These are phyloP conservation scores for Penstemon davidsonii DNA, from an alignment of 257 asterid genomes.

Conservation along the genomic window DNA sequence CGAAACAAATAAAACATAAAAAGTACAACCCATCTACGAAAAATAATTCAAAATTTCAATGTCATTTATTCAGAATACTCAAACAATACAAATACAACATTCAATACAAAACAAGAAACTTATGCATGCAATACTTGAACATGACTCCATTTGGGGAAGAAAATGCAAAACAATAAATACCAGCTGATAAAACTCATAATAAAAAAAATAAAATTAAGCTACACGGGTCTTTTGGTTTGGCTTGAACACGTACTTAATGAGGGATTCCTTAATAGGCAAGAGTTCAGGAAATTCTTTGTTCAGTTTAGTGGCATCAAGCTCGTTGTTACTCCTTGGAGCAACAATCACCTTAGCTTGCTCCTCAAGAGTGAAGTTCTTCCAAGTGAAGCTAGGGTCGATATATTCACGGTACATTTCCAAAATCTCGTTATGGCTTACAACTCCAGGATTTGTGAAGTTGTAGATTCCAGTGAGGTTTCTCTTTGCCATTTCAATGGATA, in stretches of 20 bases:
- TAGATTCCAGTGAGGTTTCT: constrained; percentile 51
- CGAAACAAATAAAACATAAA: no score
- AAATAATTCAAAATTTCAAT: no score
- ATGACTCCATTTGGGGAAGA: not conserved
- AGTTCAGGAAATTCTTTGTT: constrained; percentile 66
- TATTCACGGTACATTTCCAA: constrained; percentile 70
- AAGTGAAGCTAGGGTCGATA: constrained; percentile 60
- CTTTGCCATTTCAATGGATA: constrained; percentile 59
- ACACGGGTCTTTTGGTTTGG: constrained; percentile 66
- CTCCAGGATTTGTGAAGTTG: constrained; percentile 89
- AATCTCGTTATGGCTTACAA: constrained; percentile 80
- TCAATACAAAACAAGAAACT: constrained; percentile 14
- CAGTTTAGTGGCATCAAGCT: constrained; percentile 70
- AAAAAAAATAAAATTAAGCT: constrained; percentile 36
- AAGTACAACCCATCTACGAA: no score
- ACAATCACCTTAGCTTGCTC: constrained; percentile 90
- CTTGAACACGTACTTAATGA: constrained; percentile 60
- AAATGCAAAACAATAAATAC: constrained; percentile 12
- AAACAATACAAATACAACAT: constrained; percentile 29
- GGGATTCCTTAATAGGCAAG: constrained; percentile 70
- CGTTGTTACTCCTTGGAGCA: constrained; percentile 80
- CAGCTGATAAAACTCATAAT: constrained; percentile 18
- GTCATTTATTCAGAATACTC: not conserved
- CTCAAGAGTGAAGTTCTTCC: constrained; percentile 75
- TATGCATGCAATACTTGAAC: constrained; percentile 22